A percentile compares a stretch with the other conserved stretches of the same genome.
phyloP scores from a whole-genome alignment of 306 rosid species.

The Cicer bijugum region DNA sequence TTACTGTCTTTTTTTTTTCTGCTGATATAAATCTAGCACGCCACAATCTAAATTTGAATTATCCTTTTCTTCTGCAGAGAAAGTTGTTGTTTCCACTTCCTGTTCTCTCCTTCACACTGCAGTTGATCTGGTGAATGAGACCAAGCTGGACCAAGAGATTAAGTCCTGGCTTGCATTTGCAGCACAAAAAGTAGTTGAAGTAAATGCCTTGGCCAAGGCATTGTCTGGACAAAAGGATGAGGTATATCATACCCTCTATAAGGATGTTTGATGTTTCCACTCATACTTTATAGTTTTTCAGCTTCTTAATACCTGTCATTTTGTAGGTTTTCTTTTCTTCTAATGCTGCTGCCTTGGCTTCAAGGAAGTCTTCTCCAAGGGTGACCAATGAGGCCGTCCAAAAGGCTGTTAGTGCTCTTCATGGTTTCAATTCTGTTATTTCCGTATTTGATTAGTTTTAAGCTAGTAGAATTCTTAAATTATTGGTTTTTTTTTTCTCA shows the following conservation, averaged over 20 bases:
- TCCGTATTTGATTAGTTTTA: neutral
- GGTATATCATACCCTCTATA: conserved; percentile 42
- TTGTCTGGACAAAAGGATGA: conserved; percentile 68
- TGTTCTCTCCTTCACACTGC: conserved; percentile 95
- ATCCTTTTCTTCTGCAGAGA: conserved; percentile 52
- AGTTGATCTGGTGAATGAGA: conserved; percentile 82
- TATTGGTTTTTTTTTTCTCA: conserved; percentile 44
- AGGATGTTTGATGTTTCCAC: neutral
- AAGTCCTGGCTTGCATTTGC: conserved; percentile 93
- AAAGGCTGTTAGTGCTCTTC: conserved; percentile 64
- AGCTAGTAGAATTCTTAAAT: conserved; percentile 27
- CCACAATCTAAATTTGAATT: conserved; percentile 32
- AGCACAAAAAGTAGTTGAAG: conserved; percentile 85
- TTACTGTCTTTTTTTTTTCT: conserved; percentile 1
- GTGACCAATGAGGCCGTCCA: conserved; percentile 83
- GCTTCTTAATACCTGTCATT: conserved; percentile 34
- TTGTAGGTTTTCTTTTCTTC: conserved; percentile 72
- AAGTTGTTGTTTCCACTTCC: conserved; percentile 80
- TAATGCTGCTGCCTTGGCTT: conserved; percentile 73
- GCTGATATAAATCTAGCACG: neutral
- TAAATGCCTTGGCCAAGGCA: conserved; percentile 83
- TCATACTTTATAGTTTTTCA: conserved; percentile 11
- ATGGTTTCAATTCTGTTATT: conserved; percentile 24
- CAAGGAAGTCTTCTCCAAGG: conserved; percentile 82
- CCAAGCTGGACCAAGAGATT: conserved; percentile 72